phyloP scores from a whole-genome alignment of 139 green algal genomes.

The Tetraselmis chui region DNA sequence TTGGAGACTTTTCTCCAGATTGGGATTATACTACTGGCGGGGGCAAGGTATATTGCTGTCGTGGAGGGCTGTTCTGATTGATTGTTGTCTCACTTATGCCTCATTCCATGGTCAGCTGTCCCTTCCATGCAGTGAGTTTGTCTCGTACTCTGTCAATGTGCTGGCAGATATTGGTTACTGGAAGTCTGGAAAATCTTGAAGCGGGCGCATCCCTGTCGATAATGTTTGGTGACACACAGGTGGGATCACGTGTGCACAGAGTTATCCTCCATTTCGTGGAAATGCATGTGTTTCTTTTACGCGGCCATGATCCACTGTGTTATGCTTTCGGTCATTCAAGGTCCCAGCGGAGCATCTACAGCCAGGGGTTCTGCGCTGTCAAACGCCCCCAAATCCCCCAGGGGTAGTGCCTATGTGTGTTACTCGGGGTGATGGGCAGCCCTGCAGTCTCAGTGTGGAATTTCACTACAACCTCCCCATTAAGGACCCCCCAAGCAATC shows the following conservation, averaged over 20 bases:
- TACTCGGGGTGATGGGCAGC: not conserved
- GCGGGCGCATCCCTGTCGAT: not conserved
- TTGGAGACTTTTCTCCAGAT: not conserved
- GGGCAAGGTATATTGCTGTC: not conserved
- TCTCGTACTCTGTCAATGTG: no score
- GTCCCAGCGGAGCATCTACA: not conserved
- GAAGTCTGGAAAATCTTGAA: not conserved
- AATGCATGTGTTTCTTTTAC: not conserved
- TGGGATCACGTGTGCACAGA: no score
- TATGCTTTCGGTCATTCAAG: not conserved
- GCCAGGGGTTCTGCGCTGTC: not conserved
- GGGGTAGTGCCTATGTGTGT: not conserved
- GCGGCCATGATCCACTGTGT: no score
- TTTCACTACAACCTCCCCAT: conserved; percentile 6
- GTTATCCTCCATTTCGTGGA: no score
- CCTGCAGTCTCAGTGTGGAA: not conserved
- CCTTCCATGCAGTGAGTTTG: no score
- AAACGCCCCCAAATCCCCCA: not conserved
- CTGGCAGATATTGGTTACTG: not conserved
- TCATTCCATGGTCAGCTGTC: not conserved
- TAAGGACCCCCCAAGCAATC: not conserved
- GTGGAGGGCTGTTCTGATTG: no score
- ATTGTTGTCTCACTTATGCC: no score
- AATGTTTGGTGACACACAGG: not conserved
- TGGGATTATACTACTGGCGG: not conserved